Evolutionary conservation across 106 monocot genomes (phyloP).

Genomic region (Phalaenopsis aphrodite): DNA sequence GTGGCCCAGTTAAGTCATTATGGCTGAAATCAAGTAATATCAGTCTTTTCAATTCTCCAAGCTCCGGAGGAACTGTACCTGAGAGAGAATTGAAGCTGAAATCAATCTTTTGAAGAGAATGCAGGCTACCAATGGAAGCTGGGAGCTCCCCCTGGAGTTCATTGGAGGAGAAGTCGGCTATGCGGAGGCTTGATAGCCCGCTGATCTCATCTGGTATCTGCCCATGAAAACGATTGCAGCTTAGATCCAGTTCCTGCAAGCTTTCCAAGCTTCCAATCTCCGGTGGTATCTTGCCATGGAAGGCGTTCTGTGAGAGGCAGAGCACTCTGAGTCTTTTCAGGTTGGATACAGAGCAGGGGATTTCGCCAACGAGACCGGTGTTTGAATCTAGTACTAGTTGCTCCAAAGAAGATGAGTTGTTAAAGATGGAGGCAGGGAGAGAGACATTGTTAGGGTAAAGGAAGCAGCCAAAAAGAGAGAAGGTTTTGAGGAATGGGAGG

Average conservation of each 20-base stretch:
- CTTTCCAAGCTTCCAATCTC: constrained; percentile 23
- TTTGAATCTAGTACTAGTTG: constrained; percentile 60
- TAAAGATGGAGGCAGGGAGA: constrained; percentile 47
- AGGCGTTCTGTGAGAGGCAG: constrained; percentile 50
- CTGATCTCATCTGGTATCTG: constrained; percentile 37
- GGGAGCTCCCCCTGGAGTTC: constrained; percentile 33
- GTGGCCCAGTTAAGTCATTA: constrained; percentile 41
- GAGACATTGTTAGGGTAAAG: constrained; percentile 3
- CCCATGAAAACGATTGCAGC: constrained; percentile 50
- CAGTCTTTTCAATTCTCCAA: constrained; percentile 27
- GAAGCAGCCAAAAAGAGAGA: constrained; percentile 67
- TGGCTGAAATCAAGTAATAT: constrained; percentile 54
- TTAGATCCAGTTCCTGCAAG: constrained; percentile 62
- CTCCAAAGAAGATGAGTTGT: constrained; percentile 41
- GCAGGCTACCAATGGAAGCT: constrained; percentile 24
- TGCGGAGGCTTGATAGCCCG: constrained; percentile 33
- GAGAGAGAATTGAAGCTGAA: constrained; percentile 52
- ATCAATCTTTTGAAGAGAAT: constrained; percentile 46
- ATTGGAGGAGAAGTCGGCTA: constrained; percentile 59
- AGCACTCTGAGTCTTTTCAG: constrained; percentile 38
- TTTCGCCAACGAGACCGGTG: constrained; percentile 38
- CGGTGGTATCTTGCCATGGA: constrained; percentile 30
- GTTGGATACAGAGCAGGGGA: constrained; percentile 24
- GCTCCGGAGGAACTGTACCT: constrained; percentile 25
- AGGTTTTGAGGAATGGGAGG: constrained; percentile 50